Evolutionary conservation across 2,329 filamentous ascomycete species (phyloP), one percentile per base, ranked within the genome.

Genomic region (Phialemonium atrogriseum): DNA sequence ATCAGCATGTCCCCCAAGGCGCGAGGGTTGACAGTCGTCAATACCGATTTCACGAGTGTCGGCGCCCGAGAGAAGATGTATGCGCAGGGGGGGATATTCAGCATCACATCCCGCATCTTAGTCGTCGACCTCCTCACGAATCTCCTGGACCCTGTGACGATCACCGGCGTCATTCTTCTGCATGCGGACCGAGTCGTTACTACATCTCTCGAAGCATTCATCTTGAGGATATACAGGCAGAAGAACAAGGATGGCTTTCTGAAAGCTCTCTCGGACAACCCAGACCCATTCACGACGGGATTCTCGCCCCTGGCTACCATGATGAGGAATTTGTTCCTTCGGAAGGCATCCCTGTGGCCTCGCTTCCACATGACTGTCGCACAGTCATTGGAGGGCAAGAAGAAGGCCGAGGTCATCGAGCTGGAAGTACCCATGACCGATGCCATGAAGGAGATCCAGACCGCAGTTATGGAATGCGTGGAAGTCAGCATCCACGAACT

Each of bases 371-470:
- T 94, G 36, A 79, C 84, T 1, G 87, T 98, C 5, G 87, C 88
- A 0, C 77, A 86, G 46, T 86, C 87, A 3, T 66, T 98, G 3
- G 91, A 98, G 56, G 88, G 88, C 8, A 84, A 84, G 54, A 81
- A 83, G 49, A 94, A 89, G 52, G 89, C 91, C 5, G 91, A 98
- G 58, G 91, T 98, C 27, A 94, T 98, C 41, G 91, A 98, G 58
- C 68, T 96, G 15, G 91, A 95, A 56, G 83, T 98, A 5, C 81
- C 85, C 17, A 96, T 98, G 89, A 94, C 86, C 5, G 84, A 94
- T 22, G 73, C 78, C 30, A 98, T 98, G 91, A 75, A 73, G 38
- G 79, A 87, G 24, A 95, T 98, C 24, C 91, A 98, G 51, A 89
- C 84, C 41, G 88, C 91, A 16, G 81, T 96, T 37, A 75, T 98